Evolutionary conservation across 768 basidiomycete species (phyloP).

Genomic region (Boletus huronensis): DNA sequence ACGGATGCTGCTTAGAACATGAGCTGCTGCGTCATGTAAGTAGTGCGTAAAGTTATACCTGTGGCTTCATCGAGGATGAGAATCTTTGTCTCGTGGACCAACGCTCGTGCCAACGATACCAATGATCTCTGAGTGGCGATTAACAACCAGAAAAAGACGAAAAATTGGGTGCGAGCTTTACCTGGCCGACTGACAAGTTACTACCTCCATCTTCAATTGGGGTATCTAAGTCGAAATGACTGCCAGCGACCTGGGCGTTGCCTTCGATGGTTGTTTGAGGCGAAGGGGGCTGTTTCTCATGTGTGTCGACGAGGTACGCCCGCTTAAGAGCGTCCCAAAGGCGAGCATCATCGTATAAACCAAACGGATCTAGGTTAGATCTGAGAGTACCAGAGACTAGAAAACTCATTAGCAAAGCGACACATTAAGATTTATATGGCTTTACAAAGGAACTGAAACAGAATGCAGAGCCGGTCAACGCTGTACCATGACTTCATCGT

Average conservation of each 20-base stretch:
- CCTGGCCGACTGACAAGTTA: slow-evolving; percentile 71
- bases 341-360: slow-evolving; percentile 68
- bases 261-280: slow-evolving; percentile 36
- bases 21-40: neutral
- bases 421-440: slow-evolving; percentile 2
- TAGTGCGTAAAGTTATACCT: slow-evolving; percentile 33
- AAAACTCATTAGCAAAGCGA: slow-evolving; percentile 8
- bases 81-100: slow-evolving; percentile 82
- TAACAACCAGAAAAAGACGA: neutral
- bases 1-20: slow-evolving; percentile 56
- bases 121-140: slow-evolving; percentile 66
- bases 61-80: slow-evolving; percentile 92
- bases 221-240: slow-evolving; percentile 78
- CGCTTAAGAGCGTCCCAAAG: slow-evolving; percentile 89
- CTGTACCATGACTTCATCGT: neutral
- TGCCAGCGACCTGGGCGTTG: slow-evolving; percentile 37
- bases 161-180: neutral
- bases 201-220: slow-evolving; percentile 82
- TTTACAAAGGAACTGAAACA: slow-evolving; percentile 38
- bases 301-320: slow-evolving; percentile 70
- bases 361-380: slow-evolving; percentile 89
- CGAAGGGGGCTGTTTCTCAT: slow-evolving; percentile 19
- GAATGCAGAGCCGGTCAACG: neutral
- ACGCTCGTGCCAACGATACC: slow-evolving; percentile 82
- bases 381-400: slow-evolving; percentile 77